Percentiles rank a stretch among this genome's conserved stretches.
Evolutionary conservation across 306 rosid genomes (phyloP).

Genomic region (Cicer arietinum): DNA sequence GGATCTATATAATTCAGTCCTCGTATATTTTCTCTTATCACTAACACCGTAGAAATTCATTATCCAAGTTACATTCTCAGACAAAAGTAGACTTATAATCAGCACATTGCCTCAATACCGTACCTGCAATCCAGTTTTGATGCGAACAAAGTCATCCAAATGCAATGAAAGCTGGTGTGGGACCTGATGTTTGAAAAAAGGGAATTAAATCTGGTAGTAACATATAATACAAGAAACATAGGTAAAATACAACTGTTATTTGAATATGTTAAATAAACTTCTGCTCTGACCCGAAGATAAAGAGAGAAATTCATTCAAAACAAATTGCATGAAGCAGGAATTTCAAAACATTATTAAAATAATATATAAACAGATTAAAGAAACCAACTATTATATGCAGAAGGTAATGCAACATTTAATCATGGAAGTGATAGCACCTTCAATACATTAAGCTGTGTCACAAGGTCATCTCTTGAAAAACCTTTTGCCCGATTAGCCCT

Average conservation of each 20-base stretch:
- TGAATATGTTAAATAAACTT: slow-evolving; percentile 14
- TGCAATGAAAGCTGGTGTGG: slow-evolving; percentile 68
- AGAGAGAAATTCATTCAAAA: slow-evolving; percentile 9
- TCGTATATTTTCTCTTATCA: slow-evolving; percentile 10
- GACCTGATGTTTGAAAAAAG: slow-evolving; percentile 61
- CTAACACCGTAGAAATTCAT: slow-evolving; percentile 22
- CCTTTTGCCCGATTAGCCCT: slow-evolving; percentile 75
- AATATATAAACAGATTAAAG: background rate
- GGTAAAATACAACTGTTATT: slow-evolving; percentile 7
- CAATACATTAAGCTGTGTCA: slow-evolving; percentile 61
- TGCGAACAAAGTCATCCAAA: slow-evolving; percentile 78
- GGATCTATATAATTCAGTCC: background rate
- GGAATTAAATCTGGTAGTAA: slow-evolving; percentile 26
- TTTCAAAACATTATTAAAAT: background rate
- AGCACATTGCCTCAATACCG: slow-evolving; percentile 26
- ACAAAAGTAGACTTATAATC: slow-evolving; percentile 24
- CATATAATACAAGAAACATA: slow-evolving; percentile 21
- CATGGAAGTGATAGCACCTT: slow-evolving; percentile 56
- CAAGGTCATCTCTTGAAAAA: slow-evolving; percentile 76
- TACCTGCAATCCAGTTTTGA: slow-evolving; percentile 90
- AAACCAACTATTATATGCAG: slow-evolving; percentile 13
- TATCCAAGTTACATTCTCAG: slow-evolving; percentile 15
- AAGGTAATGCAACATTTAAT: slow-evolving; percentile 34
- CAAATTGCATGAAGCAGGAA: slow-evolving; percentile 28
- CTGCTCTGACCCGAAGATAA: background rate